Evolutionary conservation across 768 basidiomycete genomes (phyloP).

Genomic region (Chalciporus chontae): DNA sequence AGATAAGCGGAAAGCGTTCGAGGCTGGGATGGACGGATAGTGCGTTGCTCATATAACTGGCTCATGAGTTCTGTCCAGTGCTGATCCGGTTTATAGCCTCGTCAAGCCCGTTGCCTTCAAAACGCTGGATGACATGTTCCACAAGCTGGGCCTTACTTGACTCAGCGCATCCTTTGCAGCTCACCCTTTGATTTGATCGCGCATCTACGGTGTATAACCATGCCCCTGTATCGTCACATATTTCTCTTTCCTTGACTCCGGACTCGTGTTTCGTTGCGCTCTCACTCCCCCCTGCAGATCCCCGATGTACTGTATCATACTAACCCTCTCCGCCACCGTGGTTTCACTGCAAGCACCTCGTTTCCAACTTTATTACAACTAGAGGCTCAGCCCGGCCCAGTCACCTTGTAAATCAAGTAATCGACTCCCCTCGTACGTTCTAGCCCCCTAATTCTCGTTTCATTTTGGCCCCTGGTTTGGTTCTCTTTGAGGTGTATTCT

Average conservation of each 20-base stretch:
- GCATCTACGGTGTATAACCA: slow-evolving; percentile 10
- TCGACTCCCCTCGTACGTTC: neutral
- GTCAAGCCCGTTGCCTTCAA: slow-evolving; percentile 97
- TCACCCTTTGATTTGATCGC: neutral
- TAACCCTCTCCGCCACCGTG: neutral
- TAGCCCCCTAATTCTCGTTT: slow-evolving; percentile 1
- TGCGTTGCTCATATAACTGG: slow-evolving; percentile 36
- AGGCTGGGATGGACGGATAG: slow-evolving; percentile 95
- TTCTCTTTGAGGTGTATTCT: slow-evolving; percentile 14
- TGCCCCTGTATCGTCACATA: slow-evolving; percentile 8
- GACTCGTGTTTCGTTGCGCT: neutral
- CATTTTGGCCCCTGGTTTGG: too few species aligned
- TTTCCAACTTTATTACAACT: too few species aligned
- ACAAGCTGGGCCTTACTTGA: slow-evolving; percentile 57
- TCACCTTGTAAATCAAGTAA: neutral
- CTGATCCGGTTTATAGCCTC: slow-evolving; percentile 45
- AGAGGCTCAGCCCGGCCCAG: too few species aligned
- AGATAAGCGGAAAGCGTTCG: slow-evolving; percentile 87
- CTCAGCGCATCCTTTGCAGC: neutral
- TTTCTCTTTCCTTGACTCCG: neutral
- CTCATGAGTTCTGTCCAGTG: neutral
- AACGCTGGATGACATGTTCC: slow-evolving; percentile 81
- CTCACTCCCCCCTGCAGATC: neutral
- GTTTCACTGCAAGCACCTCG: neutral
- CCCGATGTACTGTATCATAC: neutral